Evolutionary conservation across 2,329 filamentous ascomycete species (phyloP), one percentile per base, ranked within the genome.

Genomic region (Talaromyces sp.): DNA sequence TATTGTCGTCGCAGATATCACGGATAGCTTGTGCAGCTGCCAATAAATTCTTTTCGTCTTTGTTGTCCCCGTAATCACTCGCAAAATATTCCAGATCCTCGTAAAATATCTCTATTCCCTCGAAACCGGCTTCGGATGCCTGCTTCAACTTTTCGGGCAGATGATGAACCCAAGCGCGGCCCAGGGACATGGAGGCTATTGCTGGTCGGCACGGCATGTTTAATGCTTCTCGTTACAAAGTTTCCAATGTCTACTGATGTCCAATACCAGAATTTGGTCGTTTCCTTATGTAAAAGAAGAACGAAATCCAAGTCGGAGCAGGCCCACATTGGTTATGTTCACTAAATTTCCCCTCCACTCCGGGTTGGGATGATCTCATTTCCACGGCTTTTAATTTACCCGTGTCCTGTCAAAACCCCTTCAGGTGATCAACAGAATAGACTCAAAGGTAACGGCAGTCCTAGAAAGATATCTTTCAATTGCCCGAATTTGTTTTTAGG

Each of bases 91-190:
- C 80, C 3, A 94, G 83, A 74, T 94, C 91, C 73, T 94, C 90
- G 75, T 89, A 88, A 80, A 92, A 93, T 22, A 93, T 82, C 74
- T 94, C 91, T 68, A 94, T 85, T 60, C 89, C 90, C 66, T 84
- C 76, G 73, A 92, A 87, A 22, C 87, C 88, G 70, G 90, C 83
- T 63, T 82, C 80, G 5, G 84, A 80, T 7, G 90, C 90, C 78
- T 87, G 85, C 70, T 87, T 80, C 56, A 93, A 83, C 22, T 50
- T 50, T 27, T 50, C 24, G 13, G 47, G 47, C 22, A 50, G 24
- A 27, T 81, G 79, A 75, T 94, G 90, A 67, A 88, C 86, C 73
- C 88, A 89, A 71, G 86, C 87, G 57, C 89, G 87, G 47, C 90
- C 90, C 0, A 93, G 82, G 49, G 89, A 92, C 82, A 92, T 90